A percentile compares a stretch with the other conserved stretches of the same genome.
Conservation (phyloP, 352 stramenopile species). For the Globisporangium polare region DNA sequence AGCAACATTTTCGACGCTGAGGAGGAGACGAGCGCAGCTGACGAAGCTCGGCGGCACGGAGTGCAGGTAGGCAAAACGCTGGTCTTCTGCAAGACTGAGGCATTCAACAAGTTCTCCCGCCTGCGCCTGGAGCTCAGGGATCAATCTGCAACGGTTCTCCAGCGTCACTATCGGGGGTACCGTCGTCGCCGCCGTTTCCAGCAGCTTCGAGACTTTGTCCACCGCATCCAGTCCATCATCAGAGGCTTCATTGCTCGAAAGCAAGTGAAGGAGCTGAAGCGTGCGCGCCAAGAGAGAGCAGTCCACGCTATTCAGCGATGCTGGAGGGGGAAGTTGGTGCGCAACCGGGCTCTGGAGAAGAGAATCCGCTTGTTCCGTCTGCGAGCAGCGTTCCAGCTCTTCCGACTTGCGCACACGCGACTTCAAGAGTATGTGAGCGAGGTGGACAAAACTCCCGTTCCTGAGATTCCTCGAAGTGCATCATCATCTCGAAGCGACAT, state of each 20-base stretch:
- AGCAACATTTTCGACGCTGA: conserved; percentile 5
- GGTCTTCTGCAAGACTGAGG: conserved; percentile 60
- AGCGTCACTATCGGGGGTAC: conserved; percentile 47
- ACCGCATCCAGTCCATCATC: conserved; percentile 41
- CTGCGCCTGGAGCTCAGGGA: conserved; percentile 39
- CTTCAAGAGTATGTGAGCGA: conserved; percentile 4
- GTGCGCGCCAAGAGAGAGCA: conserved; percentile 25
- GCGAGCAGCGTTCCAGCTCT: conserved; percentile 26
- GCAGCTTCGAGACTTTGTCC: conserved; percentile 26
- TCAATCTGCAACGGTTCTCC: conserved; percentile 32
- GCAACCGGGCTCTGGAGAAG: conserved; percentile 16
- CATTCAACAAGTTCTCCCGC: conserved; percentile 49
- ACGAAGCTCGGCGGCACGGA: conserved; percentile 22
- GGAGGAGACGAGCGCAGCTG: not conserved
- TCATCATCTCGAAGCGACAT: not conserved
- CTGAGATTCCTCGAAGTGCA: not conserved
- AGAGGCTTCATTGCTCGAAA: conserved; percentile 38
- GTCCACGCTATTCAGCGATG: conserved; percentile 27
- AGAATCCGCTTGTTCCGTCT: conserved; percentile 34
- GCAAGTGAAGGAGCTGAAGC: conserved; percentile 27
- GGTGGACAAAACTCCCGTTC: not conserved
- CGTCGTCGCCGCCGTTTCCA: conserved; percentile 32
- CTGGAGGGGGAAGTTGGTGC: conserved; percentile 22
- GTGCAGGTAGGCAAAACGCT: conserved; percentile 60
- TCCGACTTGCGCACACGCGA: conserved; percentile 13